Evolutionary conservation across 2,329 filamentous ascomycete species (phyloP).

Genomic region (Microdochium trichocladiopsis): DNA sequence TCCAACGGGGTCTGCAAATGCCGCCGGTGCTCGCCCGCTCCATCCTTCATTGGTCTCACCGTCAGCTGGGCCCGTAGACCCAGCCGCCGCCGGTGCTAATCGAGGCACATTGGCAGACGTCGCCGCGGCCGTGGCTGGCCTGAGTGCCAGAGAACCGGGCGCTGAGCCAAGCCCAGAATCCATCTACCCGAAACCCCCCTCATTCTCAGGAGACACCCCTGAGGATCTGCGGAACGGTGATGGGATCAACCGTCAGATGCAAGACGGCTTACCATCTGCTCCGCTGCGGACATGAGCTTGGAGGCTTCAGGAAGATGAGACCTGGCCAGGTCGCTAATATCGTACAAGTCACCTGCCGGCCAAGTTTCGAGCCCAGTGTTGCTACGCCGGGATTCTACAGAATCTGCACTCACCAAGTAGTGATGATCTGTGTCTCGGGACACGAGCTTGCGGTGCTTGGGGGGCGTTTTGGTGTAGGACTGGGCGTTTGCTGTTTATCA

Average conservation of each 20-base stretch:
- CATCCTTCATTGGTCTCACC: neutral
- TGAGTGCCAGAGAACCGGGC: conserved; percentile 17
- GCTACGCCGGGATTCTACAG: too few relatives aligned
- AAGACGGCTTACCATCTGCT: conserved; percentile 10
- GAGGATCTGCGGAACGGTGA: conserved; percentile 40
- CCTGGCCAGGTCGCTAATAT: neutral
- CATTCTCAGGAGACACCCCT: conserved; percentile 26
- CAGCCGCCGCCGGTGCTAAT: conserved; percentile 6
- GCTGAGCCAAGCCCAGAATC: neutral
- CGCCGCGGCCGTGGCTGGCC: conserved; percentile 22
- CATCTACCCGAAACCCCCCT: conserved; percentile 16
- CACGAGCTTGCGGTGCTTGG: neutral
- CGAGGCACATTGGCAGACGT: conserved; percentile 23
- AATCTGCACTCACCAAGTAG: too few relatives aligned
- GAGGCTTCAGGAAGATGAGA: neutral
- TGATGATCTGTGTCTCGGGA: too few relatives aligned
- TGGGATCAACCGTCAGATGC: conserved; percentile 48
- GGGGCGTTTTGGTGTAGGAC: neutral
- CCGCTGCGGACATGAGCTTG: neutral
- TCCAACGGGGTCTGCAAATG: neutral
- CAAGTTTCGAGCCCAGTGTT: too few relatives aligned
- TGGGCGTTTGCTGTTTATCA: neutral
- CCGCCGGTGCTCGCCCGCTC: neutral
- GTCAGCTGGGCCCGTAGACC: neutral
- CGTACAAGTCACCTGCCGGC: too few relatives aligned